These are phyloP conservation scores for Tulasnella calospora DNA, from an alignment of 768 basidiomycete genomes.

Conservation along the genomic window DNA sequence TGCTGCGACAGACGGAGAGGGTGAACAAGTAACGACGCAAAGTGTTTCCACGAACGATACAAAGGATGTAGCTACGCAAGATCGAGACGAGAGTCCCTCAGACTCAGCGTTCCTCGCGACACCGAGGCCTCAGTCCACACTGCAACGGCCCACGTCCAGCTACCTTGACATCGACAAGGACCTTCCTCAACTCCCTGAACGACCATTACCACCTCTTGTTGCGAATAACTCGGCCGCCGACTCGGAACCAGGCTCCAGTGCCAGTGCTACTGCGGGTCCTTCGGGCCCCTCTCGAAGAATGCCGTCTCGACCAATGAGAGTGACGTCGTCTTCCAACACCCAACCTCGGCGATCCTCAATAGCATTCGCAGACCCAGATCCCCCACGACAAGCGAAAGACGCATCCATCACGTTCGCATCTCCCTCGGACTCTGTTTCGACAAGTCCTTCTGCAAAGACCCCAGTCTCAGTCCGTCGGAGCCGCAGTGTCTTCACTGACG, in stretches of 20 bases:
- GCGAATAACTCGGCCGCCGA: background rate
- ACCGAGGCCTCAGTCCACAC: background rate
- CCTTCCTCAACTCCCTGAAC: conserved; percentile 17
- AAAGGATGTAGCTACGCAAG: background rate
- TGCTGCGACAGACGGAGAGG: background rate
- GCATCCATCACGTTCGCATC: conserved; percentile 10
- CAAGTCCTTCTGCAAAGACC: background rate
- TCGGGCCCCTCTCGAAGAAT: background rate
- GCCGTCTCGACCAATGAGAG: background rate
- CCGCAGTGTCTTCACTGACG: conserved; percentile 1
- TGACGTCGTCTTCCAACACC: conserved; percentile 4
- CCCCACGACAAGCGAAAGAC: background rate
- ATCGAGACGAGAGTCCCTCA: background rate
- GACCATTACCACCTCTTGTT: conserved; percentile 8
- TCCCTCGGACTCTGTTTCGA: background rate
- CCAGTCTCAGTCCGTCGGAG: background rate
- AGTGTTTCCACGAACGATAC: background rate
- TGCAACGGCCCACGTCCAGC: background rate
- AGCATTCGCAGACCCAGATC: background rate
- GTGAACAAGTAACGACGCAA: background rate
- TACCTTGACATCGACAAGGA: conserved; percentile 20
- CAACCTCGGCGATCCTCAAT: background rate
- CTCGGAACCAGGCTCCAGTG: background rate
- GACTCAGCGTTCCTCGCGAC: background rate
- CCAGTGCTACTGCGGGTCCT: conserved; percentile 1